Conservation (phyloP, 1,284 basidiomycete genomes). For the Pseudozyma flocculosa region DNA sequence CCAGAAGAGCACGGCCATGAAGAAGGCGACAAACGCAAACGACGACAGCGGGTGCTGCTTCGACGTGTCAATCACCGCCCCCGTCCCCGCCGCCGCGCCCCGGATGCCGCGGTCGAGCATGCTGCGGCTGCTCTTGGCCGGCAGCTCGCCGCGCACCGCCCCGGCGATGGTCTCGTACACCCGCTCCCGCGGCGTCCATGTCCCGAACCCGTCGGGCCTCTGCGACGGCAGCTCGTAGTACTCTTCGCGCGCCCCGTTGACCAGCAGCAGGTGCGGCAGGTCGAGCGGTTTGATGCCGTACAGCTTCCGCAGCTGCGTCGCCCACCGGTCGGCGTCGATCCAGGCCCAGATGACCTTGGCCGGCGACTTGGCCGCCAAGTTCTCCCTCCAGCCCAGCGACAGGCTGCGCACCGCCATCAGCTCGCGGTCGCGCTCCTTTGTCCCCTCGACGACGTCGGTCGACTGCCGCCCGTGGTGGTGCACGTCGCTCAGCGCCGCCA, state of each 20-base stretch:
- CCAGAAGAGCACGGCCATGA: no score
- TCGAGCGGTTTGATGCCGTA: constrained; percentile 21
- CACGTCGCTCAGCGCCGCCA: constrained; percentile 45
- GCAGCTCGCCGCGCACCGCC: no score
- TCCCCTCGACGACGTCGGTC: constrained; percentile 12
- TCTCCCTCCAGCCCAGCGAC: constrained; percentile 33
- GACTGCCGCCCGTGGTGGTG: constrained; percentile 18
- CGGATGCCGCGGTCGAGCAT: no score
- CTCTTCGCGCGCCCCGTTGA: constrained; percentile 32
- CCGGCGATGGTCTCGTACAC: no score
- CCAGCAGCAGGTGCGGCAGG: constrained; percentile 33
- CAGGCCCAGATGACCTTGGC: constrained; percentile 44
- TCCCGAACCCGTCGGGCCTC: no score
- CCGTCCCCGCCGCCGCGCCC: no score
- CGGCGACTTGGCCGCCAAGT: constrained; percentile 1
- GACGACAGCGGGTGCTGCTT: no score
- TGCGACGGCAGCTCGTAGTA: constrained; percentile 32
- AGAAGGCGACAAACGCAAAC: no score
- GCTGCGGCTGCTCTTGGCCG: no score
- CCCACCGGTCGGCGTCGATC: constrained; percentile 53
- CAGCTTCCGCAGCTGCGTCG: constrained; percentile 35
- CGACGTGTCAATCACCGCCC: no score
- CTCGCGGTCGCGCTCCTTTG: constrained; percentile 32
- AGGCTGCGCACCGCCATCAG: constrained; percentile 24
- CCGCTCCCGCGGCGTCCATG: no score